Evolutionary conservation across 805 yeast species (phyloP), one percentile per base, ranked within the genome.

Genomic region (Saccharomycopsis sp.): DNA sequence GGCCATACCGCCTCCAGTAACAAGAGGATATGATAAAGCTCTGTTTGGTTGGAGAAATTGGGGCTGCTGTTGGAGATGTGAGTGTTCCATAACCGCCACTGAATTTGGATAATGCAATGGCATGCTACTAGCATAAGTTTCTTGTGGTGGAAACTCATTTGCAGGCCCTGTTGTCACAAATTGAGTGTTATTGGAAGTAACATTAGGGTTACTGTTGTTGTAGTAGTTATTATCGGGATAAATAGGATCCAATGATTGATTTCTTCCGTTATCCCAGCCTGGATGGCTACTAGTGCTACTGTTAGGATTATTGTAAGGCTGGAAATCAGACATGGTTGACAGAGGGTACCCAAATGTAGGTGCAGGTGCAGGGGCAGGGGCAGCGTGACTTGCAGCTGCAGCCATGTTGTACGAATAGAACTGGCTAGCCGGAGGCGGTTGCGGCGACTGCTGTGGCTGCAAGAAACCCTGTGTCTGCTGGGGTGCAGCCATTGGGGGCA

Each of bases 401-500:
- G 22, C 49, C 49, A 44, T 44, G 49, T 44, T 44, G 22, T 44
- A 44, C 19, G 49, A 44, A 17, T 44, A 44, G 22, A 44, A 44
- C 22, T 44, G 49, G 22, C 22, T 44, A 17, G 19, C 22, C 7
- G 49, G 49, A 7, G 49, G 49, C 19, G 5, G 49, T 44, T 44
- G 49, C 38, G 38, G 38, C 38, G 38, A 29, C 12, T 44, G 49
- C 22, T 44, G 49, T 12, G 19, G 49, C 12, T 44, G 49, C 22
- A 44, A 17, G 12, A 44, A 44, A 44, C 22, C 22, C 19, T 3
- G 20, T 5, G 19, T 19, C 22, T 44, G 49, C 38, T 29, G 38
- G 9, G 38, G 38, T 7, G 38, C 9, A 12, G 9, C 38, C 5
- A 29, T 29, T 29, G 38, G 38, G 12, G 38, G 38, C 38, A 29